A percentile compares a stretch with the other conserved stretches of the same genome.
Conservation (phyloP, 2,329 filamentous ascomycete genomes). For the Claviceps monticola region DNA sequence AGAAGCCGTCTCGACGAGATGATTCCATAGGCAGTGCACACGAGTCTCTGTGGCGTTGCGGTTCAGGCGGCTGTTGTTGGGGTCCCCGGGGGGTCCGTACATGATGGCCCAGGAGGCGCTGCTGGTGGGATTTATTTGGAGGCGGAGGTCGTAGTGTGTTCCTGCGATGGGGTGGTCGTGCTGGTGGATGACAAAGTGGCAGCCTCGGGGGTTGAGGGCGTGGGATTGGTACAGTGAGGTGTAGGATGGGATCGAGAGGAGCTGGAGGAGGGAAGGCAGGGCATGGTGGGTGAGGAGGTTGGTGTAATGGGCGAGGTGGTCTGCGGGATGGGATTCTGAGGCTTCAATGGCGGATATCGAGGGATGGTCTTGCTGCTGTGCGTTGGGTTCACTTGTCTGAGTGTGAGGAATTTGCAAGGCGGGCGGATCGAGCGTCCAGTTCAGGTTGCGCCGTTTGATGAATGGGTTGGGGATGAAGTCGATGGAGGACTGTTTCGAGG, state of each 20-base stretch:
- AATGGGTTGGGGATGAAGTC: constrained; percentile 29
- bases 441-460: constrained; percentile 31
- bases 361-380: constrained; percentile 4
- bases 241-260: constrained; percentile 22
- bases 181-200: constrained; percentile 58
- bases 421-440: constrained; percentile 24
- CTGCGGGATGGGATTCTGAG: constrained; percentile 19
- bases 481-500: constrained; percentile 9
- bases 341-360: constrained; percentile 27
- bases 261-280: constrained; percentile 15
- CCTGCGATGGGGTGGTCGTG: constrained; percentile 60
- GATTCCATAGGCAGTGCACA: constrained; percentile 46
- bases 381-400: not conserved
- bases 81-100: constrained; percentile 47
- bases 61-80: constrained; percentile 38
- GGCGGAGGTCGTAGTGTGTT: constrained; percentile 52
- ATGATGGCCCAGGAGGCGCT: constrained; percentile 52
- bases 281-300: constrained; percentile 16
- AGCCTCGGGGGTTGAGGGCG: constrained; percentile 16
- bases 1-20: constrained; percentile 45
- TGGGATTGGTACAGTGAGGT: constrained; percentile 23
- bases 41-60: constrained; percentile 49
- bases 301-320: constrained; percentile 28
- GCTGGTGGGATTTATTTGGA: constrained; percentile 55
- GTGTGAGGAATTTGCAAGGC: not conserved